Conservation (phyloP, 148 eudicot species). For the Silene latifolia region DNA sequence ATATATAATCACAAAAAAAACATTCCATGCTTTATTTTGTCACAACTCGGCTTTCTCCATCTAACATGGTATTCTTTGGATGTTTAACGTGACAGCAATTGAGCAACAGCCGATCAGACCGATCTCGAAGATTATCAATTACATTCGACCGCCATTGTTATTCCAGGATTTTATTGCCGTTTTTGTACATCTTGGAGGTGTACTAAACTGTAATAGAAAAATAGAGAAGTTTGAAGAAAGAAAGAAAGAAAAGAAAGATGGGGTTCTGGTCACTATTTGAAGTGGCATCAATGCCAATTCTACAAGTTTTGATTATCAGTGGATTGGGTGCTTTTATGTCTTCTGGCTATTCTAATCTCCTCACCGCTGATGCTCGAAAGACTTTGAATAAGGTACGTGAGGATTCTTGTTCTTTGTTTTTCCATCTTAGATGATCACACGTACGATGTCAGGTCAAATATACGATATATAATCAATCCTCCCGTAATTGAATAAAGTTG, state of each 20-base stretch:
- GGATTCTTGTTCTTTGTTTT: background rate
- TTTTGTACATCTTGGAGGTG: no score
- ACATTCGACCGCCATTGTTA: background rate
- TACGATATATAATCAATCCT: no score
- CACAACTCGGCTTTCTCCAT: background rate
- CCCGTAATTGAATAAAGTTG: no score
- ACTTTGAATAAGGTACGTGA: constrained; percentile 48
- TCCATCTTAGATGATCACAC: no score
- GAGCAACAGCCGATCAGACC: no score
- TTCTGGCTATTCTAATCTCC: constrained; percentile 40
- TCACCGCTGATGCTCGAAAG: constrained; percentile 40
- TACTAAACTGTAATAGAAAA: no score
- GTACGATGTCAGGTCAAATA: no score
- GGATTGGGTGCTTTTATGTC: constrained; percentile 58
- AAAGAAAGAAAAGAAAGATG: constrained; percentile 28
- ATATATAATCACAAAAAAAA: background rate
- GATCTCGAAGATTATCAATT: background rate
- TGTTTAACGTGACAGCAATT: background rate
- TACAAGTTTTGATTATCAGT: constrained; percentile 49
- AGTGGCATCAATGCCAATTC: constrained; percentile 66
- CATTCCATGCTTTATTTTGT: background rate
- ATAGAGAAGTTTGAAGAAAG: background rate
- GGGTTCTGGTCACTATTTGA: constrained; percentile 52
- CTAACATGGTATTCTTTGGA: background rate
- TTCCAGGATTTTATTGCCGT: no score